phyloP scores from a whole-genome alignment of 2,329 filamentous ascomycete species.

The Colletotrichum chrysophilum region DNA sequence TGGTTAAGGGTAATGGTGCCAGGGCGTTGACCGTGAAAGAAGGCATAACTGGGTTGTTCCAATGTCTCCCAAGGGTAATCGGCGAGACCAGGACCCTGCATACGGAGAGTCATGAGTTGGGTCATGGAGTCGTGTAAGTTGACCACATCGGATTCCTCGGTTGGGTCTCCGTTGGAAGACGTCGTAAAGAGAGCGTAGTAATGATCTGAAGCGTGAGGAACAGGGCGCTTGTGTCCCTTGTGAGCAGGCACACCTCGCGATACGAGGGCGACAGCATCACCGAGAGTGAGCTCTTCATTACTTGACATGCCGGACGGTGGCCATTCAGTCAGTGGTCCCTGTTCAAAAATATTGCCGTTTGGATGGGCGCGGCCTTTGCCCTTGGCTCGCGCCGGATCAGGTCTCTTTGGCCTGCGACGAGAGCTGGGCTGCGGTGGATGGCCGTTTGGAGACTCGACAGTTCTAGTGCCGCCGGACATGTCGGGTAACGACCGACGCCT shows the following conservation, averaged over 20 bases:
- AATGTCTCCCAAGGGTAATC: slow-evolving; percentile 70
- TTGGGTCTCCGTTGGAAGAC: slow-evolving; percentile 49
- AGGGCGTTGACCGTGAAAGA: slow-evolving; percentile 68
- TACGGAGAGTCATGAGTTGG: slow-evolving; percentile 61
- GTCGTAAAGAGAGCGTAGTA: slow-evolving; percentile 64
- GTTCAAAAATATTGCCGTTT: slow-evolving; percentile 32
- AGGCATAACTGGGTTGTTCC: slow-evolving; percentile 76
- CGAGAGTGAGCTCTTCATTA: slow-evolving; percentile 56
- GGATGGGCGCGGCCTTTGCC: slow-evolving; percentile 42
- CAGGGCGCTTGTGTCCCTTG: slow-evolving; percentile 57
- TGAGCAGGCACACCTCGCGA: slow-evolving; percentile 62
- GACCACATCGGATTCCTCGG: slow-evolving; percentile 49
- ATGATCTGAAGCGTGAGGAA: slow-evolving; percentile 60
- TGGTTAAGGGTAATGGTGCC: slow-evolving; percentile 77
- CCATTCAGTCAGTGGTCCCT: slow-evolving; percentile 55
- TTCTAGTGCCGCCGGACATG: slow-evolving; percentile 3
- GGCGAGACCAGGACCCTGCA: slow-evolving; percentile 46
- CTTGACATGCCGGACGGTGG: slow-evolving; percentile 57
- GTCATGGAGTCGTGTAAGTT: slow-evolving; percentile 61
- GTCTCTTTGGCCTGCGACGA: slow-evolving; percentile 48
- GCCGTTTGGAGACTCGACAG: slow-evolving; percentile 8
- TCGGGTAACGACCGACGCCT: slow-evolving; percentile 24
- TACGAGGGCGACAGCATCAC: slow-evolving; percentile 62
- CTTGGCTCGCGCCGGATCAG: slow-evolving; percentile 40
- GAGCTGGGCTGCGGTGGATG: slow-evolving; percentile 21